Conservation (phyloP, 192 early-diverging fungal species). For the Coemansia umbellata region DNA sequence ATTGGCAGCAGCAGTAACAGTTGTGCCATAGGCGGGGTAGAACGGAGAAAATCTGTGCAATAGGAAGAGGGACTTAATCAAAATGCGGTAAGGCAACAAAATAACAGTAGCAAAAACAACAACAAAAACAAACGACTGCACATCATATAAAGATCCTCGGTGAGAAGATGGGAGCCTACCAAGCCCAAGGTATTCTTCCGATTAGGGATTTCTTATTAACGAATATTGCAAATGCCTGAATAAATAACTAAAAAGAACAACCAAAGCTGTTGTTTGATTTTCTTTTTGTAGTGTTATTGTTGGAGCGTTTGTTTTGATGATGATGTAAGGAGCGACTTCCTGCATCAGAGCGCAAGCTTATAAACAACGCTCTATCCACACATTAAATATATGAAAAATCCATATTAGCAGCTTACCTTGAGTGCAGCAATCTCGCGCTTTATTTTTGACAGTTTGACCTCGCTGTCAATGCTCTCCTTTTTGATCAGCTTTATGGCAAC, state of each 20-base stretch:
- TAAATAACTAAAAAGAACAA: no score
- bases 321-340: neutral
- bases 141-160: no score
- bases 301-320: conserved; percentile 6
- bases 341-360: neutral
- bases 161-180: no score
- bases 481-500: conserved; percentile 96
- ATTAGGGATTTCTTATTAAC: no score
- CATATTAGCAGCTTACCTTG: conserved; percentile 58
- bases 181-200: no score
- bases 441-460: conserved; percentile 80
- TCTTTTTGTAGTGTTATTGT: neutral
- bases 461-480: conserved; percentile 83
- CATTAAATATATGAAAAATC: neutral
- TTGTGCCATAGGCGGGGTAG: no score
- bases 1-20: no score
- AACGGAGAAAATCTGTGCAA: no score
- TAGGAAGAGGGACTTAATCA: no score
- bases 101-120: neutral
- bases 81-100: no score
- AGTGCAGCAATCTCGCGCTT: conserved; percentile 93
- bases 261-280: neutral
- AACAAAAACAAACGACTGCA: neutral
- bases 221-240: no score
- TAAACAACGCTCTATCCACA: neutral